Evolutionary conservation across 768 basidiomycete species (phyloP), one percentile per base, ranked within the genome.

Genomic region (Mycena alexandri): DNA sequence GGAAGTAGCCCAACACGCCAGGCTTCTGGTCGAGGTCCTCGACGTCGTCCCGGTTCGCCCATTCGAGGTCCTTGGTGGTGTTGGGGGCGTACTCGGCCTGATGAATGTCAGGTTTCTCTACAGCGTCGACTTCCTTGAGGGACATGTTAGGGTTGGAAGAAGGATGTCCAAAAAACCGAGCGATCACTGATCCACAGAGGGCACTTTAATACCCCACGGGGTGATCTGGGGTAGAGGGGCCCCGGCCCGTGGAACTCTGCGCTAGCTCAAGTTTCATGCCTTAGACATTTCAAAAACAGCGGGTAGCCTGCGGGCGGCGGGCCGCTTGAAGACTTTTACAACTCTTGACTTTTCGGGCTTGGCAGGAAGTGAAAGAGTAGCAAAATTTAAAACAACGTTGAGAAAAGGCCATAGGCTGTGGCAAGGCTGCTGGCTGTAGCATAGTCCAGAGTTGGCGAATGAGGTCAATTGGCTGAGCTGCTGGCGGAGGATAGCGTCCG

Each of bases 1-100:
- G 71, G 19, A 74, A 66, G 29, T 63, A 62, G n/a, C 67, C 64
- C 22, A 69, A 36, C 4, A 74, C 10, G 21, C 73, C 67, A 10
- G 52, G 21, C 19, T 34, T 17, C 16, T 47, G 38, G 22, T 61
- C 61, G 7, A 67, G 8, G 24, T 71, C 69, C 38, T 33, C 52
- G 10, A 64, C 13, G 22, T 64, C 67, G 5, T 46, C 46, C 29
- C 58, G 68, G 44, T 60, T 56, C 5, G 55, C 67, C 61, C 61
- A 68, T 0, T 57, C 55, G 48, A 68, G 56, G 17, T 68, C 66
- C 33, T 63, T 60, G 29, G 62, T 34, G 22, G 24, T 33, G 14
- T 69, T 54, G 12, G 48, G 11, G 29, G 52, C 62, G 57, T 69
- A 46, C 25, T 71, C 71, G 5, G 52, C 19, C 33, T 67, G 36